Conservation (phyloP, 1,284 basidiomycete species). For the Trametes polyzona region DNA sequence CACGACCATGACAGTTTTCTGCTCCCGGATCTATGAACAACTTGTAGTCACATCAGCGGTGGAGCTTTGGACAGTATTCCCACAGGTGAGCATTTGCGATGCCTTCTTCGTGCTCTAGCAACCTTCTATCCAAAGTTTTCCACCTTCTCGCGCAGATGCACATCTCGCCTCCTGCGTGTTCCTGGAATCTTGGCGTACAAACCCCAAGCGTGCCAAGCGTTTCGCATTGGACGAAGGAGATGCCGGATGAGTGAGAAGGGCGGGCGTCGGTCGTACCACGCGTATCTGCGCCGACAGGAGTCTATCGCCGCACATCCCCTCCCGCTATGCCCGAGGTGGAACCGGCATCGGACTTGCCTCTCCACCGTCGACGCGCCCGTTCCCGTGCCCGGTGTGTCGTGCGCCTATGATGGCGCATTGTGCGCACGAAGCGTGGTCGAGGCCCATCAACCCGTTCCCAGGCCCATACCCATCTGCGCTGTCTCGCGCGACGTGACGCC, state of each 20-base stretch:
- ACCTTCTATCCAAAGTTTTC: neutral
- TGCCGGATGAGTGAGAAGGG: conserved; percentile 4
- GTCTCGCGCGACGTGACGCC: neutral
- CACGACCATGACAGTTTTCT: neutral
- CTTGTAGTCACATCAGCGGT: neutral
- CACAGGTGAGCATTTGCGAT: neutral
- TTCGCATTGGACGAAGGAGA: neutral
- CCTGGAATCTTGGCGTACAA: conserved; percentile 6
- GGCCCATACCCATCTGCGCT: neutral
- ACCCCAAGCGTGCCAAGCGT: conserved; percentile 9
- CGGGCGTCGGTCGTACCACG: conserved; percentile 11
- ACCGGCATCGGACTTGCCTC: conserved; percentile 4
- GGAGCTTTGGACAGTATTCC: neutral
- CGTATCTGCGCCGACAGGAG: conserved; percentile 13
- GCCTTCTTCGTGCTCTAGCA: neutral
- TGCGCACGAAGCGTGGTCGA: neutral
- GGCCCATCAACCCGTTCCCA: neutral
- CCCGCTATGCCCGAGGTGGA: conserved; percentile 3
- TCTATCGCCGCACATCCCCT: conserved; percentile 25
- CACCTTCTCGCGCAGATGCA: neutral
- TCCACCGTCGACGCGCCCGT: neutral
- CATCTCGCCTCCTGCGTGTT: neutral
- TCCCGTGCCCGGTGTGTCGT: neutral
- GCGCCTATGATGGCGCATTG: neutral
- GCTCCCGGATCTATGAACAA: neutral